Evolutionary conservation across 2,329 filamentous ascomycete species (phyloP).

Genomic region (Rutstroemia sp.): DNA sequence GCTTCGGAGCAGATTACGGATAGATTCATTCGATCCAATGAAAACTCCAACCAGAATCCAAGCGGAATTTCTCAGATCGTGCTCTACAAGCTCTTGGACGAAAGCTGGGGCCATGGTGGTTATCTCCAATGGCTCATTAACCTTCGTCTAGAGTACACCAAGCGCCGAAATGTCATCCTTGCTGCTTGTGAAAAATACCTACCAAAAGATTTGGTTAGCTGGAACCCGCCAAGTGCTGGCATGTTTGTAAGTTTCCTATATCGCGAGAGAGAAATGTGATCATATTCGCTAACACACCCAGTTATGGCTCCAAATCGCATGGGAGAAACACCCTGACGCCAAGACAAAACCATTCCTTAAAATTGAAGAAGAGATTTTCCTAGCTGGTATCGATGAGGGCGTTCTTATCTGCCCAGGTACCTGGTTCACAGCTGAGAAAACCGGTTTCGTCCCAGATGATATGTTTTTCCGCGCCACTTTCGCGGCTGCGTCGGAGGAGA

Average conservation of each 20-base stretch:
- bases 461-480: conserved; percentile 85
- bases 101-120: conserved; percentile 86
- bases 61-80: conserved; percentile 77
- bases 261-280: background rate
- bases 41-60: conserved; percentile 79
- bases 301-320: conserved; percentile 69
- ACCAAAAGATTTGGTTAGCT: conserved; percentile 67
- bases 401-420: conserved; percentile 78
- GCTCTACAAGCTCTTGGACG: conserved; percentile 83
- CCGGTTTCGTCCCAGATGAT: conserved; percentile 40
- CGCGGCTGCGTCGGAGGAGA: conserved; percentile 66
- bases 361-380: conserved; percentile 83
- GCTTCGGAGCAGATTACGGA: conserved; percentile 79
- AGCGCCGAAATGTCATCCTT: conserved; percentile 68
- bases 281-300: conserved; percentile 25
- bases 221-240: conserved; percentile 73
- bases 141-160: conserved; percentile 73
- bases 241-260: conserved; percentile 52
- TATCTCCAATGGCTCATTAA: conserved; percentile 87
- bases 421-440: conserved; percentile 80
- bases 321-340: conserved; percentile 56
- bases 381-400: conserved; percentile 64
- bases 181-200: conserved; percentile 73
- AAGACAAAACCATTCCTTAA: conserved; percentile 46
- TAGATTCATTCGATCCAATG: conserved; percentile 59